Evolutionary conservation across 202 grass and related monocot species (phyloP).

Genomic region (Bolboschoenoplectus hybrid): DNA sequence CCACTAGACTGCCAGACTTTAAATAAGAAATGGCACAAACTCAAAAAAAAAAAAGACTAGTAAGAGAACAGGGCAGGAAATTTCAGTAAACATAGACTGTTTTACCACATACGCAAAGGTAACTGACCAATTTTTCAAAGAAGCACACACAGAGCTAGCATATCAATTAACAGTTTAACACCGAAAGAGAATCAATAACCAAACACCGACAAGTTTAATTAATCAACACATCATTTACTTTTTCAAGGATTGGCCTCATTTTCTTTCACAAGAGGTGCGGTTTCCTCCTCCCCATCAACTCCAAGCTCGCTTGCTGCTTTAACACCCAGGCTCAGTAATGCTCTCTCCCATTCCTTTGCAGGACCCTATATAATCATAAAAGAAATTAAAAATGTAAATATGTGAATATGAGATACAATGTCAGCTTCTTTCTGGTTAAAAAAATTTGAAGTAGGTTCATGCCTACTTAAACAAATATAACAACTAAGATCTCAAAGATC

Average conservation of each 20-base stretch:
- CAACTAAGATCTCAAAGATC: neutral
- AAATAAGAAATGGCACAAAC: neutral
- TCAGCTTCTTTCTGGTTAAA: neutral
- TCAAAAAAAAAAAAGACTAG: neutral
- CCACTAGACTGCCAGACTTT: neutral
- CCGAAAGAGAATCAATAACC: neutral
- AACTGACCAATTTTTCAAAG: neutral
- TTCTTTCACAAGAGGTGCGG: slow-evolving; percentile 64
- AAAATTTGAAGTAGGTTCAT: neutral
- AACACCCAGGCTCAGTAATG: slow-evolving; percentile 49
- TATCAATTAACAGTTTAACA: neutral
- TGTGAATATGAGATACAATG: neutral
- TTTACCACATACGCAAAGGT: neutral
- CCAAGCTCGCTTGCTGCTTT: slow-evolving; percentile 47
- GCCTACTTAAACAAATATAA: neutral
- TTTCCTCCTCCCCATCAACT: slow-evolving; percentile 62
- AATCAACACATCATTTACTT: neutral
- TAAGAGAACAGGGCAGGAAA: neutral
- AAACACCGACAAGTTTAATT: no score
- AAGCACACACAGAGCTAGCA: neutral
- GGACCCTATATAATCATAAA: slow-evolving; percentile 53
- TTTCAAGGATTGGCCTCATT: slow-evolving; percentile 31
- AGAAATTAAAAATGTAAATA: neutral
- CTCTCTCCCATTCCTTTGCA: slow-evolving; percentile 78
- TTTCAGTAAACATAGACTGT: neutral